Evolutionary conservation across 805 yeast species (phyloP).

Genomic region (Grigorovia yakushimaensis): DNA sequence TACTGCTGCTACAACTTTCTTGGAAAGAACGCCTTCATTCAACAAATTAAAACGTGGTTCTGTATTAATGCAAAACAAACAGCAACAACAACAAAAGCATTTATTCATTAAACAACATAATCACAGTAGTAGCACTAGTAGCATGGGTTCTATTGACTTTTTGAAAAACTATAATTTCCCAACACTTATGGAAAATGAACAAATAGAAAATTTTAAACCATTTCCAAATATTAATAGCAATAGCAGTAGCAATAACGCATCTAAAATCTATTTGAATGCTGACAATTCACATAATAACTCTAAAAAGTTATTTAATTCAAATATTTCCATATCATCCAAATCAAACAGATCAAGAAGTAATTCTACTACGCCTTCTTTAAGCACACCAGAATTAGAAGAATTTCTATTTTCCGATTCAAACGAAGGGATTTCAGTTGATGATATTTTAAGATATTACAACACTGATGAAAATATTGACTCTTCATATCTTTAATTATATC

Average conservation of each 20-base stretch:
- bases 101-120: not conserved
- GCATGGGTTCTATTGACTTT: slow-evolving; percentile 18
- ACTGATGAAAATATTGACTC: slow-evolving; percentile 18
- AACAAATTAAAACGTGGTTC: not conserved
- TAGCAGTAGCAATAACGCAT: not conserved
- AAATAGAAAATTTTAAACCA: slow-evolving; percentile 6
- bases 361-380: slow-evolving; percentile 1
- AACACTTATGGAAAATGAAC: slow-evolving; percentile 20
- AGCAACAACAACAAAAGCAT: not conserved
- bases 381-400: slow-evolving; percentile 19
- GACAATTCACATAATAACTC: not conserved
- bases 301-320: not conserved
- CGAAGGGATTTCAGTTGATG: slow-evolving; percentile 22
- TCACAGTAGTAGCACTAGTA: slow-evolving; percentile 7
- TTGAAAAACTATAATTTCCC: slow-evolving; percentile 22
- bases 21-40: slow-evolving; percentile 9
- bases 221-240: not conserved
- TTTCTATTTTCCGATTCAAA: slow-evolving; percentile 11
- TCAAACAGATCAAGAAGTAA: slow-evolving; percentile 1
- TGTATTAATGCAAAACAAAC: not conserved
- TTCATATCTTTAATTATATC: not conserved
- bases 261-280: not conserved
- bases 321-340: not conserved
- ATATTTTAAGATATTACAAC: slow-evolving; percentile 23
- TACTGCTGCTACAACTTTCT: slow-evolving; percentile 22